Evolutionary conservation across 2,329 filamentous ascomycete genomes (phyloP), one percentile per base, ranked within the genome.

Genomic region (Colletotrichum musicola): DNA sequence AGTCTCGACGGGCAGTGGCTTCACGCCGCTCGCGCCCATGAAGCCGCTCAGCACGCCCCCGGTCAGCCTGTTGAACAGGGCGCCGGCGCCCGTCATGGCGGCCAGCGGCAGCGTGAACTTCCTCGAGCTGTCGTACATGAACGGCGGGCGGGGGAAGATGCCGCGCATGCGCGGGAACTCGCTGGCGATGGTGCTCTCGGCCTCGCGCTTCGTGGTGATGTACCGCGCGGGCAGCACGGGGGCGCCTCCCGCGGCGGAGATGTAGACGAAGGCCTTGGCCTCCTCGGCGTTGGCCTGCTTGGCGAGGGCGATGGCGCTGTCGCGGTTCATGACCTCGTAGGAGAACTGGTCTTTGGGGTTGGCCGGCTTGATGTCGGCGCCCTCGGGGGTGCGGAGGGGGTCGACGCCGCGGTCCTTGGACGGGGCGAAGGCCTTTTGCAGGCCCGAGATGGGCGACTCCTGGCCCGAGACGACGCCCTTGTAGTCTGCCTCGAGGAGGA

Each of bases 261-360:
- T 91, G 83, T 94, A 98, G 68, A 92, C 89, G 77, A 97, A 98
- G 0, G 90, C 89, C 18, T 85, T 81, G 14, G 91, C 90, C 42
- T 89, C 85, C 68, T 89, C 88, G 40, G 82, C 82, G 27, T 86
- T 86, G 1, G 94, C 90, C 77, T 95, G 93, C 75, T 91, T 89
- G 14, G 95, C 96, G 14, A 98, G 86, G 62, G 91, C 88, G 70
- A 98, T 89, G 55, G 95, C 95, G 82, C 85, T 89, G 81, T 98
- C 95, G 65, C 96, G 89, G 82, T 99, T 99, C 94, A 99, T 98
- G 69, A 94, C 86, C 83, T 98, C 96, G 83, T 99, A 99, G 18
- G 95, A 98, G 75, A 97, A 85, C 81, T 96, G 92, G 27, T 90
- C 90, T 73, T 90, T 89, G 53, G 84, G 87, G 78, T 93, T 90